Base-by-base conservation (phyloP, 1,284 basidiomycete species). In the Flammula alnicola region DNA sequence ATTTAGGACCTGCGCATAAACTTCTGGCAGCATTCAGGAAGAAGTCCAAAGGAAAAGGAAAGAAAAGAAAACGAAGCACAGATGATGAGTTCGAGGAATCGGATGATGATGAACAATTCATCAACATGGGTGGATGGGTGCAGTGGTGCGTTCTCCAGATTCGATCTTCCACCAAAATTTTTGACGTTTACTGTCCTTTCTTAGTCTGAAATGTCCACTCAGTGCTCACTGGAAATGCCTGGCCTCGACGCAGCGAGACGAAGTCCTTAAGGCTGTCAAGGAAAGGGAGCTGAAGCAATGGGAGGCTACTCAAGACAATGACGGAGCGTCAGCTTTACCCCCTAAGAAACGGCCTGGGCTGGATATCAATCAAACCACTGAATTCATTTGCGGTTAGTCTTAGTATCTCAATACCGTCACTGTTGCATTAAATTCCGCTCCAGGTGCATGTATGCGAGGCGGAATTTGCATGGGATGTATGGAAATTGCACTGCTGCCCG, bases 171-270 rank as follows among this genome's bases (percentile, higher is more conserved):
- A 26, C 17, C 17, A 29, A 38, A 11, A 37, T 26, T 38, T 17
- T 44, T 3, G 51, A 55, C 53, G 26, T 45, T 29, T 46, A 38
- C 42, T 39, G 5, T 29, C 20, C 45, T 19, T 38, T 50, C 29
- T 12, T 42, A 91, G 88, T 62, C 71, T 91, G 36, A 86, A 81
- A 64, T 95, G 93, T 57, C 84, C 86, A 10, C 79, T 91, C 19
- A 75, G 80, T 10, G 81, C 81, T 26, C 93, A 95, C 64, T 95
- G 91, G 90, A 77, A 73, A 26, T 95, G 93, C 63, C 72, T 95
- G 11, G 78, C 82, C 10, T 67, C 63, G 30, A 73, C 72, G 12
- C 86, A 92, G 62, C 81, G 81, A 33, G 81, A 86, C 31, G 89
- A 91, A 54, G 88, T 95, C 33, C 67, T 88, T 12, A 81, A 78